phyloP scores from a whole-genome alignment of 1,139 yeast genomes.

The Saccharomyces hybrid region DNA sequence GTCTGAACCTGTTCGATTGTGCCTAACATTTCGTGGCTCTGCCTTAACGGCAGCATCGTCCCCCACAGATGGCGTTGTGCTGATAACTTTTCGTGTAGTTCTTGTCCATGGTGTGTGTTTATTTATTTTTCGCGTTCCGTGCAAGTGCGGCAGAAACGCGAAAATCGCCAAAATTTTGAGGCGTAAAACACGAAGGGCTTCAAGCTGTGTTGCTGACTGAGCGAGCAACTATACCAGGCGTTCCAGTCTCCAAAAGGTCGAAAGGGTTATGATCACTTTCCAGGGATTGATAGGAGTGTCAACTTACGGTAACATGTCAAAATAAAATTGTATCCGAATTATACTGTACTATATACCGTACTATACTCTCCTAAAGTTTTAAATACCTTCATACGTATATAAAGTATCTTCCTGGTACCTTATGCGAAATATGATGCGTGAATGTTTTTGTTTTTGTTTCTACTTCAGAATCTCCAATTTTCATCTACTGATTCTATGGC shows the following conservation, averaged over 20 bases:
- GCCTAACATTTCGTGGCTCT: not conserved
- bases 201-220: not conserved
- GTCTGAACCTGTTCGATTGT: not conserved
- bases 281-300: not conserved
- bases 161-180: not conserved
- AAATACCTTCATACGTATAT: not conserved
- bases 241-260: not conserved
- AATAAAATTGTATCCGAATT: not conserved
- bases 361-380: not conserved
- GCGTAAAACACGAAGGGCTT: not conserved
- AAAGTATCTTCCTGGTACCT: not conserved
- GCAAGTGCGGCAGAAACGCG: not conserved
- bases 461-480: conserved; percentile 65
- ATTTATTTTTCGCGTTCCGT: not conserved
- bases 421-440: not conserved
- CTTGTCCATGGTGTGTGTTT: not conserved
- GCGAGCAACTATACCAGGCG: not conserved
- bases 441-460: not conserved
- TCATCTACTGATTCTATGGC: conserved; percentile 88
- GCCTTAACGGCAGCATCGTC: not conserved
- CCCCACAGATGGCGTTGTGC: not conserved
- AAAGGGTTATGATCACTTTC: not conserved
- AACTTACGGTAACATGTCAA: not conserved
- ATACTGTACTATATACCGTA: not conserved
- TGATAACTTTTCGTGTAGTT: not conserved